These are phyloP conservation scores for Elongisporangium prolatum DNA, from an alignment of 352 stramenopile genomes.

Conservation along the genomic window DNA sequence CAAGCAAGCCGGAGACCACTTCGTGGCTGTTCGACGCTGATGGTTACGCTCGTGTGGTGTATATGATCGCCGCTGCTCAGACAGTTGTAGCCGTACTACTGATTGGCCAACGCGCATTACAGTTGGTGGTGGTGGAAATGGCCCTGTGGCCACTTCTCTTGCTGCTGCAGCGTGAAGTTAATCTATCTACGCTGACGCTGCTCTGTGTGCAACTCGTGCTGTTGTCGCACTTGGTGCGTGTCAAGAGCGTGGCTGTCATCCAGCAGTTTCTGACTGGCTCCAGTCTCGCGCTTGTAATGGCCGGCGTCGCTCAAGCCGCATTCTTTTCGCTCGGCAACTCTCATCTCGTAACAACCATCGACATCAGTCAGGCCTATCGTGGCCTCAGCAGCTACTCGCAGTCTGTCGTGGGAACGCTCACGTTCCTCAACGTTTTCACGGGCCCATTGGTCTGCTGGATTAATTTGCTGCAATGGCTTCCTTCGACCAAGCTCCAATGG, in stretches of 20 bases:
- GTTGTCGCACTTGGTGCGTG: background rate
- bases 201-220: slow-evolving; percentile 43
- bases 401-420: slow-evolving; percentile 68
- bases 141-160: slow-evolving; percentile 52
- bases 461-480: slow-evolving; percentile 38
- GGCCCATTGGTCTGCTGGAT: slow-evolving; percentile 63
- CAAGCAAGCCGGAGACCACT: background rate
- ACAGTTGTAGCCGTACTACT: slow-evolving; percentile 11
- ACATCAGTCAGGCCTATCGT: slow-evolving; percentile 87
- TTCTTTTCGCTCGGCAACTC: slow-evolving; percentile 88
- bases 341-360: slow-evolving; percentile 86
- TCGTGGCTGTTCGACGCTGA: slow-evolving; percentile 19
- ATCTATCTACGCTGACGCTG: slow-evolving; percentile 54
- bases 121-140: slow-evolving; percentile 33
- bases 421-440: slow-evolving; percentile 70
- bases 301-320: slow-evolving; percentile 39
- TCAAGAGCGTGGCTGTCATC: background rate
- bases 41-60: slow-evolving; percentile 44
- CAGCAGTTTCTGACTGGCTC: background rate
- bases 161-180: slow-evolving; percentile 52
- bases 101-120: slow-evolving; percentile 1
- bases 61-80: slow-evolving; percentile 16
- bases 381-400: slow-evolving; percentile 78
- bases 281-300: slow-evolving; percentile 1
- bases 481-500: background rate